Base-by-base conservation (phyloP, 2,329 filamentous ascomycete species). In the Escovopsis sp. region DNA sequence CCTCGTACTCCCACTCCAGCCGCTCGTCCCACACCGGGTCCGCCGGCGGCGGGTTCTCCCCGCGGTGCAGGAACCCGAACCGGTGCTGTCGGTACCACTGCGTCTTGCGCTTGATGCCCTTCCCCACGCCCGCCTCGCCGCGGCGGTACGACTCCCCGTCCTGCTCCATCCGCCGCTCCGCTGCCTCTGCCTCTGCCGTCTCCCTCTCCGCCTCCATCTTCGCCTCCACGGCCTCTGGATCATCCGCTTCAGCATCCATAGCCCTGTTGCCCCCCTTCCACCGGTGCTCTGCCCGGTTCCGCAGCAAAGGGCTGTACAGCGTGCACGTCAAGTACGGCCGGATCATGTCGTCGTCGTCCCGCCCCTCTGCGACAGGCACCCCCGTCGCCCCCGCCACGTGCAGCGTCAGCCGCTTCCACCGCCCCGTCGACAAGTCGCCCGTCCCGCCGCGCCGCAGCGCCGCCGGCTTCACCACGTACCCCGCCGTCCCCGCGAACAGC, bases 1-100 rank as follows among this genome's bases (percentile, higher is more conserved):
- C 75, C 5, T 76, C 70, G 45, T 70, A 80, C 40, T 76, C 70
- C 76, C 76, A 81, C 46, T 77, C 72, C 8, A 81, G 56, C 12
- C 57, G 60, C 51, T 80, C 73, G 43, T 79, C 66, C 75, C 74
- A 81, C 7, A 81, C 34, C 0, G 76, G 76, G 40, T 79, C 73
- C 0, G 63, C 76, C 0, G 63, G 50, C 0, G 66, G 64, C 3
- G 75, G 69, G 41, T 73, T 76, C 36, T 72, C 69, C 14, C 65
- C 68, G 21, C 57, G 57, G 49, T 76, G 71, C 33, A 77, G 50
- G 37, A 76, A 65, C 1, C 65, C 67, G 0, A 60, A 69, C 48
- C 76, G 72, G 36, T 72, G 70, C 42, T 67, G 70, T 54, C 79
- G 80, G 0, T 61, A 57, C 19, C 19, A 21, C 0, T 52, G 45